Percentiles rank a stretch among this genome's conserved stretches.
These are phyloP conservation scores for Aspergillus intermedius DNA, from an alignment of 2,329 filamentous ascomycete genomes.

Conservation along the genomic window DNA sequence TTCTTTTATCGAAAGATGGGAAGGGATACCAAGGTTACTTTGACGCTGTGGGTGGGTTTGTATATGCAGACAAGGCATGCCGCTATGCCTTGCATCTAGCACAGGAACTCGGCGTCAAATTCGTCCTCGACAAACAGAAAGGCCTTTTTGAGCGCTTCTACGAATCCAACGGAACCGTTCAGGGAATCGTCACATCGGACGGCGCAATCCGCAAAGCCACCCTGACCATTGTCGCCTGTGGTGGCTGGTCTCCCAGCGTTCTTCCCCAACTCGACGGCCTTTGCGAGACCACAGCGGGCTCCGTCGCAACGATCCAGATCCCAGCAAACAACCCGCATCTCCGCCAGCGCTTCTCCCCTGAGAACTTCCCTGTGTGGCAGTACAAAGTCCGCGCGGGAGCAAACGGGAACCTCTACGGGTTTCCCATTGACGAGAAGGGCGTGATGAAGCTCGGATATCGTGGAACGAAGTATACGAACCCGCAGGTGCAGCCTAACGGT, in stretches of 20 bases:
- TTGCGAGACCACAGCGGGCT: slow-evolving; percentile 45
- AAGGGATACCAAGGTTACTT: slow-evolving; percentile 33
- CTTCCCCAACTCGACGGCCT: slow-evolving; percentile 37
- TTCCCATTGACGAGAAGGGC: slow-evolving; percentile 39
- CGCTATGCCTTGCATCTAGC: slow-evolving; percentile 41
- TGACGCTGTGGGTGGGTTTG: slow-evolving; percentile 43
- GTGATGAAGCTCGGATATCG: slow-evolving; percentile 48
- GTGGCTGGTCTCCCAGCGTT: slow-evolving; percentile 41
- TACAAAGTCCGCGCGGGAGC: slow-evolving; percentile 32
- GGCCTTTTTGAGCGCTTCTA: slow-evolving; percentile 6
- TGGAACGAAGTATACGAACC: slow-evolving; percentile 48
- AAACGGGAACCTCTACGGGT: slow-evolving; percentile 44
- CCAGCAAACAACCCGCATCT: slow-evolving; percentile 37
- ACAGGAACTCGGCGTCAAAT: slow-evolving; percentile 34
- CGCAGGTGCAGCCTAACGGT: slow-evolving; percentile 30
- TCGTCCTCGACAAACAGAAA: slow-evolving; percentile 32
- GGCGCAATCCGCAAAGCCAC: slow-evolving; percentile 26
- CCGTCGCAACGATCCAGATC: slow-evolving; percentile 40
- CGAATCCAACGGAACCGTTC: slow-evolving; percentile 11
- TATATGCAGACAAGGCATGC: slow-evolving; percentile 44
- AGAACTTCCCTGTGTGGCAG: slow-evolving; percentile 43
- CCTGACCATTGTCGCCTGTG: slow-evolving; percentile 37
- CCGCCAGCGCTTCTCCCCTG: slow-evolving; percentile 36
- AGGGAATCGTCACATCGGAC: slow-evolving; percentile 37
- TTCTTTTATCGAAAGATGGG: slow-evolving; percentile 23